A percentile compares a stretch with the other conserved stretches of the same genome.
Evolutionary conservation across 2,329 filamentous ascomycete species (phyloP).

Genomic region (Aspergillus spinulosporus): DNA sequence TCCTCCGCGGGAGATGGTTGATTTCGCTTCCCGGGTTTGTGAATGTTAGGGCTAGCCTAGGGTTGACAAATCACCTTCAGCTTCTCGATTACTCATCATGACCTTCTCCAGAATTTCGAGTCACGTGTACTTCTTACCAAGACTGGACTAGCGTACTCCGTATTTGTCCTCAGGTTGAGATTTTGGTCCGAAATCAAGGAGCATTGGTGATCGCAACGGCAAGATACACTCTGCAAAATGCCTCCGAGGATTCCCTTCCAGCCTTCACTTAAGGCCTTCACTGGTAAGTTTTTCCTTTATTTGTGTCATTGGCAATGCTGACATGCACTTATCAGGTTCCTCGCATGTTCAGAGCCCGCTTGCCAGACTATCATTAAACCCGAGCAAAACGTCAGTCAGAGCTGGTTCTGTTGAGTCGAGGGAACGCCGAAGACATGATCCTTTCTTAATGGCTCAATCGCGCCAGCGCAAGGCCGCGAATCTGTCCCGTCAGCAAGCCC

Average conservation of each 20-base stretch:
- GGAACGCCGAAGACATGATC: slow-evolving; percentile 70
- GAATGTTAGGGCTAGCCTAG: slow-evolving; percentile 38
- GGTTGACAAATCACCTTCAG: slow-evolving; percentile 10
- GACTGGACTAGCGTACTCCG: slow-evolving; percentile 29
- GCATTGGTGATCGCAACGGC: neutral
- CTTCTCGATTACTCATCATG: neutral
- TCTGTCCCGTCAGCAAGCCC: slow-evolving; percentile 68
- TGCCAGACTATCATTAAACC: slow-evolving; percentile 57
- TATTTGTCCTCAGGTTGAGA: slow-evolving; percentile 28
- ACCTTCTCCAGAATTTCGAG: neutral
- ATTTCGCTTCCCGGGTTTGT: slow-evolving; percentile 44
- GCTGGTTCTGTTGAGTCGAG: slow-evolving; percentile 65
- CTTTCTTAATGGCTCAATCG: slow-evolving; percentile 77
- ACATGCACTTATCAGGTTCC: no score
- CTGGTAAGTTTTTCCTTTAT: slow-evolving; percentile 51
- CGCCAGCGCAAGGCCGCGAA: slow-evolving; percentile 83
- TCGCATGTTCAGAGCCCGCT: slow-evolving; percentile 43
- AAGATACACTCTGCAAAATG: slow-evolving; percentile 52
- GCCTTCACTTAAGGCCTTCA: slow-evolving; percentile 60
- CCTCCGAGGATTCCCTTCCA: slow-evolving; percentile 65
- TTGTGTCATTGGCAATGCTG: slow-evolving; percentile 16
- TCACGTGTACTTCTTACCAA: slow-evolving; percentile 20
- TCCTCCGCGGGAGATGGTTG: slow-evolving; percentile 28
- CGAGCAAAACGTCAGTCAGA: slow-evolving; percentile 55
- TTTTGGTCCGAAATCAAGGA: slow-evolving; percentile 8